Evolutionary conservation across 352 stramenopile species (phyloP).

Genomic region (Pythium dissimile): DNA sequence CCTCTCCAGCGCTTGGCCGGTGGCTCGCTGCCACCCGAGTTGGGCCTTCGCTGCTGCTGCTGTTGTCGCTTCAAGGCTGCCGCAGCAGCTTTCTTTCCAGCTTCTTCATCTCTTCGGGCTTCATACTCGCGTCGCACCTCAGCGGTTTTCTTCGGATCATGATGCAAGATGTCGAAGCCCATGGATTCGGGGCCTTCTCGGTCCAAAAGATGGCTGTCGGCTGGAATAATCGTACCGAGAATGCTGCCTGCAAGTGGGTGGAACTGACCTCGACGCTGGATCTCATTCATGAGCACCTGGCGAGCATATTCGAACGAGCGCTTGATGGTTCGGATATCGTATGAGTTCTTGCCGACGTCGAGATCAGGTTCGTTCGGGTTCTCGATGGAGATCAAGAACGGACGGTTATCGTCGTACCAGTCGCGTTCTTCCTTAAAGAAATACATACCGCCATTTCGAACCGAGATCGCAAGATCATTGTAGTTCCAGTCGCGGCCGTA

Average conservation of each 20-base stretch:
- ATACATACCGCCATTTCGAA: constrained; percentile 91
- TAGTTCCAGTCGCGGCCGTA: constrained; percentile 95
- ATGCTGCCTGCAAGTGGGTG: constrained; percentile 62
- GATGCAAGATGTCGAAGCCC: constrained; percentile 66
- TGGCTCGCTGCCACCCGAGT: constrained; percentile 30
- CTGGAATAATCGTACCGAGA: constrained; percentile 67
- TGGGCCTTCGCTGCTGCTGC: constrained; percentile 27
- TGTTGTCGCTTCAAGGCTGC: constrained; percentile 23
- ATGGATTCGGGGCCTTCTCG: constrained; percentile 50
- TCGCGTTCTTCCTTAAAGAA: constrained; percentile 88
- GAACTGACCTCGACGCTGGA: constrained; percentile 64
- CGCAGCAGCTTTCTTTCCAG: constrained; percentile 42
- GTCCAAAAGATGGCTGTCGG: constrained; percentile 61
- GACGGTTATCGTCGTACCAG: constrained; percentile 69
- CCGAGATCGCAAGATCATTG: constrained; percentile 87
- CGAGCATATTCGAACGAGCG: constrained; percentile 88
- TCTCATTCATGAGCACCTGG: constrained; percentile 70
- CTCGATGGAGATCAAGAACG: constrained; percentile 90
- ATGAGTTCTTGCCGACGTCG: constrained; percentile 92
- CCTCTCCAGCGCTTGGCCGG: constrained; percentile 65
- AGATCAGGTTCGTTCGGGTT: constrained; percentile 92
- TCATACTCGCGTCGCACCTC: constrained; percentile 63
- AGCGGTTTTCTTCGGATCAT: constrained; percentile 67
- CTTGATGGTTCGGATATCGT: constrained; percentile 89
- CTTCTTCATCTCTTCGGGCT: constrained; percentile 51